Percentiles rank a stretch among this genome's conserved stretches.
These are phyloP conservation scores for Pinus albicaulis DNA, from an alignment of 75 land plant species.

Conservation along the genomic window DNA sequence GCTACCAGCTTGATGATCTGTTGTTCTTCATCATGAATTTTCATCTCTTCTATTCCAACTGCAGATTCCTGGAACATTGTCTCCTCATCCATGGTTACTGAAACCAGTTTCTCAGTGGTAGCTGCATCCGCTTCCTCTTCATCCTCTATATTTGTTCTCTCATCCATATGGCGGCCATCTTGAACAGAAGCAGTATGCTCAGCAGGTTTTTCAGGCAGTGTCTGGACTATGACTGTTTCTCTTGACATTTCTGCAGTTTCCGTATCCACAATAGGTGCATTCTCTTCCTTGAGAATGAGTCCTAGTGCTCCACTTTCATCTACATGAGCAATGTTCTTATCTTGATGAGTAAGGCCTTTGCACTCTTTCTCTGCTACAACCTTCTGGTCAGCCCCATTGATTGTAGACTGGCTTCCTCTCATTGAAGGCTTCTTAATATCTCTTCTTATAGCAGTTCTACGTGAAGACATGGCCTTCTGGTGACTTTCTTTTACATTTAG, in stretches of 20 bases:
- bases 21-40: not conserved
- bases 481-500: not conserved
- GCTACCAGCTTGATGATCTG: not conserved
- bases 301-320: not conserved
- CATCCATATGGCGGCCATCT: too few species aligned
- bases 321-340: not conserved
- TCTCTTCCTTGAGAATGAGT: not conserved
- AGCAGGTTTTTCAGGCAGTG: not conserved
- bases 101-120: too few species aligned
- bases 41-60: not conserved
- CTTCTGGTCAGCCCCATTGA: too few species aligned
- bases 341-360: too few species aligned
- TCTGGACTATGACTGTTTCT: not conserved
- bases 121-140: too few species aligned
- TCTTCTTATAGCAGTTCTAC: not conserved
- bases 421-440: not conserved
- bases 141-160: too few species aligned
- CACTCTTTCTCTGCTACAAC: too few species aligned
- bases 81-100: not conserved
- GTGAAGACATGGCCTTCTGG: too few species aligned
- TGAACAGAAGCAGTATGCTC: too few species aligned
- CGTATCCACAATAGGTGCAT: not conserved
- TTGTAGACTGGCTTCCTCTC: not conserved
- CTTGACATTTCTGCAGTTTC: not conserved
- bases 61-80: not conserved